Base-by-base conservation (phyloP, 2,329 filamentous ascomycete genomes). In the Diplodia scrobiculata region DNA sequence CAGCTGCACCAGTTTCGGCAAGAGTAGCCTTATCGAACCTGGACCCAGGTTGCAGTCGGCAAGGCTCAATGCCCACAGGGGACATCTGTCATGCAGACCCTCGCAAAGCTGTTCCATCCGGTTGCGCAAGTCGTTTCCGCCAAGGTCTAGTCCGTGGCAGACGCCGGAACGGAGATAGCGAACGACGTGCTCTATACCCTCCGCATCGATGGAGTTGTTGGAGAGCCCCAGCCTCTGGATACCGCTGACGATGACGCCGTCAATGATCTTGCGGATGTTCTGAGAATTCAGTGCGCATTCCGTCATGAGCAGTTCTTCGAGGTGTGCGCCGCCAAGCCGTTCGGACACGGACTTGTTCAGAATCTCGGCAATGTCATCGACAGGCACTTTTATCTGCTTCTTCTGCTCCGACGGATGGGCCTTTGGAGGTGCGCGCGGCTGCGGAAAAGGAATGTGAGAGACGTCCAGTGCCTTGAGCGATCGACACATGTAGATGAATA, bases 401-500 rank as follows among this genome's bases (percentile, higher is more conserved):
- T 68, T 66, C 17, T 68, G 68, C 11, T 65, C 66, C n/a, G 55
- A 55, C 0, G 64, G 55, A 27, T 66, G 63, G n/a, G n/a, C 19
- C 60, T 68, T 85, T 80, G n/a, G 87, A 84, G 19, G 89, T 76
- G 63, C 91, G 86, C 69, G 2, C 78, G 68, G 64, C 70, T 32
- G 71, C 50, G 50, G 68, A 69, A 98, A 94, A 2, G 87, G 85
- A 67, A 97, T 89, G 72, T 91, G 89, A 0, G 93, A 96, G 32
- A 98, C 76, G 75, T 99, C 95, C 27, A 98, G 85, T 5, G 86
- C 89, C 76, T 92, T 93, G 66, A 99, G 82, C 0, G 92, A 92
- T 68, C 88, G 89, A 71, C 91, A 97, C 81, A 97, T 89, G 78
- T 97, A 91, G 63, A 97, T 83, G 75, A 98, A 99, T 6, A 97